Evolutionary conservation across 345 rosid genomes (phyloP).

Genomic region (Populus alba): DNA sequence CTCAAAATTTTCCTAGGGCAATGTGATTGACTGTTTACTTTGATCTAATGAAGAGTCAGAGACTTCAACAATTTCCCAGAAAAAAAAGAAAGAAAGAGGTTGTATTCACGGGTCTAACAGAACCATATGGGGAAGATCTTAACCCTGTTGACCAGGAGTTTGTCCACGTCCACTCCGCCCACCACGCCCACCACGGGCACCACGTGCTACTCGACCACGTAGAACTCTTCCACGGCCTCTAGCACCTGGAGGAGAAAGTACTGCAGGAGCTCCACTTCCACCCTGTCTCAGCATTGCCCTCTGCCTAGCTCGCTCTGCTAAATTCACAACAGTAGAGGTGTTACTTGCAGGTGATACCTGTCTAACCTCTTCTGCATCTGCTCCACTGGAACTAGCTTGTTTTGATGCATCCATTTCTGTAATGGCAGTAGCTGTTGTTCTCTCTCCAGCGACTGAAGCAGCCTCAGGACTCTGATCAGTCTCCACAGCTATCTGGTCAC

Average conservation of each 20-base stretch:
- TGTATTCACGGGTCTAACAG: not conserved
- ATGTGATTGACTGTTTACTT: not conserved
- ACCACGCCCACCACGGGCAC: slow-evolving; percentile 37
- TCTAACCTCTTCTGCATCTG: slow-evolving; percentile 50
- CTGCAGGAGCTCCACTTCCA: slow-evolving; percentile 29
- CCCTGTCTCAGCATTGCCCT: slow-evolving; percentile 50
- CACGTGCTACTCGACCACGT: slow-evolving; percentile 48
- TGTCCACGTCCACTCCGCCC: slow-evolving; percentile 52
- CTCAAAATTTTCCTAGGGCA: not conserved
- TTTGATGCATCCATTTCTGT: slow-evolving; percentile 31
- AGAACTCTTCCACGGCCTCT: slow-evolving; percentile 50
- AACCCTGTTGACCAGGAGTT: slow-evolving; percentile 42
- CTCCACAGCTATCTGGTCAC: slow-evolving; percentile 40
- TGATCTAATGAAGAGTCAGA: not conserved
- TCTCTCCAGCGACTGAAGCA: slow-evolving; percentile 20
- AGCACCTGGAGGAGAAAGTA: slow-evolving; percentile 26
- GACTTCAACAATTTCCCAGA: not conserved
- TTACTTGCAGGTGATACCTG: slow-evolving; percentile 43
- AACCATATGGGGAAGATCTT: not conserved
- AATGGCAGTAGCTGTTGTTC: slow-evolving; percentile 19
- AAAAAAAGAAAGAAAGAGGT: not conserved
- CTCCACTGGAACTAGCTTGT: slow-evolving; percentile 29
- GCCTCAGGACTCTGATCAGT: slow-evolving; percentile 34
- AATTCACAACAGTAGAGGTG: slow-evolving; percentile 44
- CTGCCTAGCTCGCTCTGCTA: slow-evolving; percentile 55